Evolutionary conservation across 2,329 filamentous ascomycete genomes (phyloP).

Genomic region (Biscogniauxia marginata): DNA sequence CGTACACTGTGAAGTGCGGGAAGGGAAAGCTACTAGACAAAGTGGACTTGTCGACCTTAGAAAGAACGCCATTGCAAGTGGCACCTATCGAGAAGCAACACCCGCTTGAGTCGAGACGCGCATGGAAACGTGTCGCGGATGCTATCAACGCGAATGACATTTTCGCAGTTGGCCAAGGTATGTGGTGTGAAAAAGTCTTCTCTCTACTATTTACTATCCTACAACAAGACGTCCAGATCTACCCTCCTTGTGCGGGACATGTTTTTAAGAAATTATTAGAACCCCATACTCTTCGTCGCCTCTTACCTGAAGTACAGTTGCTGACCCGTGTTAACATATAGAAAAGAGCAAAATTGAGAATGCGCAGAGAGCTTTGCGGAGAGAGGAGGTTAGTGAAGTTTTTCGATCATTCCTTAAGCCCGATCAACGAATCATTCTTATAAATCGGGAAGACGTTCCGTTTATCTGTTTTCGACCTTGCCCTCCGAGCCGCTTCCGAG

Average conservation of each 20-base stretch:
- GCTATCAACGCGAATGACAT: slow-evolving; percentile 82
- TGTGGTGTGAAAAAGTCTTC: background rate
- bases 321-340: background rate
- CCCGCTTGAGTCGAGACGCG: slow-evolving; percentile 80
- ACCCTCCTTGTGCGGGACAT: too few relatives aligned
- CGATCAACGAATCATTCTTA: background rate
- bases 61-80: slow-evolving; percentile 67
- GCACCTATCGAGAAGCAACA: slow-evolving; percentile 77
- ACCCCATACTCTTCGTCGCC: background rate
- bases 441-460: too few relatives aligned
- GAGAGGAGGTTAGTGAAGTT: slow-evolving; percentile 10
- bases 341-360: slow-evolving; percentile 92
- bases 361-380: slow-evolving; percentile 59
- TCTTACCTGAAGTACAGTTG: background rate
- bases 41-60: slow-evolving; percentile 58
- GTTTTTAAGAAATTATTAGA: too few relatives aligned
- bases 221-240: too few relatives aligned
- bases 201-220: background rate
- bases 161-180: slow-evolving; percentile 62
- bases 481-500: too few relatives aligned
- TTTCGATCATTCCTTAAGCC: background rate
- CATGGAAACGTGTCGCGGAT: slow-evolving; percentile 82
- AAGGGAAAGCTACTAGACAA: slow-evolving; percentile 56
- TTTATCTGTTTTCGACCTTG: background rate
- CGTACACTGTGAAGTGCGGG: slow-evolving; percentile 71